Base-by-base conservation (phyloP, 305 asterid genomes). In the Coffea humblotiana region DNA sequence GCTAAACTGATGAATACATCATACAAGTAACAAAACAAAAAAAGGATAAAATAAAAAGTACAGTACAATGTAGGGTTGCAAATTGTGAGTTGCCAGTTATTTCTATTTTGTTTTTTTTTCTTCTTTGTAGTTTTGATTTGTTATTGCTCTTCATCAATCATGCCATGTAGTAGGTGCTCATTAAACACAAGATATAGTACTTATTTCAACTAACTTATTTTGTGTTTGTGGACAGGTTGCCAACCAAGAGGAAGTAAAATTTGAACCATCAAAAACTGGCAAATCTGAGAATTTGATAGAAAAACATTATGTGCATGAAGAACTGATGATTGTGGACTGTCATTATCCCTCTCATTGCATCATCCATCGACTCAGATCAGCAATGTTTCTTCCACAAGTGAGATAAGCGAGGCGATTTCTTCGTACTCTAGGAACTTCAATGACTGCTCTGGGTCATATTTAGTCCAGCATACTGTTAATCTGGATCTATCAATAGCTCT, bases 401-500 rank as follows among this genome's bases (percentile, higher is more conserved):
- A 82, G 40, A 56, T 82, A 47, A 78, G 85, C 37, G 85, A 82
- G 79, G 79, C 88, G 14, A 66, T 79, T 18, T 82, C 78, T 18
- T 85, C 85, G 3, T 68, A 54, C 56, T 71, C 81, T 2, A 71
- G 77, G 43, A 64, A 49, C 49, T 72, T 63, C 37, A 12, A 40
- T 15, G 65, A 66, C 63, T 52, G 45, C 27, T 79, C 37, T 1
- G 77, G 82, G 23, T 78, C 80, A 74, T 69, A 58, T 3, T 52
- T 21, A 8, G 47, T n/a, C 72, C 74, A 73, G 9, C 75, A 23
- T 40, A 40, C 13, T 19, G 51, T 82, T 63, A 67, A 82, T 72
- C 80, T 85, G 40, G 83, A 85, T 72, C 77, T 85, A 23, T 85
- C 88, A 61, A 82, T 84, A 65, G 85, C 83, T 45, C 61, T 84